Evolutionary conservation across 2,329 filamentous ascomycete genomes (phyloP).

Genomic region (Colletotrichum nymphaeae): DNA sequence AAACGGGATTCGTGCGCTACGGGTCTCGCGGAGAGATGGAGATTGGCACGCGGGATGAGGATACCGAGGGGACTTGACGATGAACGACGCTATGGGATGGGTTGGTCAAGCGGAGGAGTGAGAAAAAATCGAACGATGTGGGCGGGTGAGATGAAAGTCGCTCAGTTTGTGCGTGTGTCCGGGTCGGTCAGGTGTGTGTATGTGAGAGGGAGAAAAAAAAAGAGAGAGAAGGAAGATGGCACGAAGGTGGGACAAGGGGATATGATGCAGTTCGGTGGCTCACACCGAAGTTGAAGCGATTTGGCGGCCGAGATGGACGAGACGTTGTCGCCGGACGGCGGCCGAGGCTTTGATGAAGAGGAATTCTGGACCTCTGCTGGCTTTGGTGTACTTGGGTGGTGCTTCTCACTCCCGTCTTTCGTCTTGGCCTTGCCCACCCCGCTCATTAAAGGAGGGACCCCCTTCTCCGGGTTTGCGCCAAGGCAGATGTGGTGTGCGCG

Average conservation of each 20-base stretch:
- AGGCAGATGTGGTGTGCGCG: constrained; percentile 5
- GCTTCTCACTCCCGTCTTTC: background rate
- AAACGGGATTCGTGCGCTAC: constrained; percentile 1
- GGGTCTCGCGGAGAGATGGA: constrained; percentile 19
- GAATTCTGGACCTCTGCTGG: constrained; percentile 13
- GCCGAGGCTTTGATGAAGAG: constrained; percentile 22
- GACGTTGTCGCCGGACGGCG: constrained; percentile 25
- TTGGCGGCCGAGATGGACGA: constrained; percentile 21
- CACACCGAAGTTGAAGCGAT: constrained; percentile 31
- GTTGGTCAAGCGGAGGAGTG: background rate
- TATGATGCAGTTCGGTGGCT: constrained; percentile 36
- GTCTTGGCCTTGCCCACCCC: constrained; percentile 7
- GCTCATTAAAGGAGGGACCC: constrained; percentile 6
- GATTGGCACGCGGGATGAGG: background rate
- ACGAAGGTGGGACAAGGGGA: constrained; percentile 23
- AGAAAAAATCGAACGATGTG: constrained; percentile 26
- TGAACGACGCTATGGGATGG: background rate
- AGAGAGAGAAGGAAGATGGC: constrained; percentile 3
- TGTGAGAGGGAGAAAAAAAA: background rate
- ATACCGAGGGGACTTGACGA: background rate
- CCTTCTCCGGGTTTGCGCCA: constrained; percentile 28
- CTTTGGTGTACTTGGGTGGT: background rate
- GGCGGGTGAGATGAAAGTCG: constrained; percentile 21
- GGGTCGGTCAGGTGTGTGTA: background rate
- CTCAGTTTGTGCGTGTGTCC: constrained; percentile 12